Percentiles rank a stretch among this genome's conserved stretches.
These are phyloP conservation scores for Verticillium nonalfalfae DNA, from an alignment of 2,329 filamentous ascomycete genomes.

Conservation along the genomic window DNA sequence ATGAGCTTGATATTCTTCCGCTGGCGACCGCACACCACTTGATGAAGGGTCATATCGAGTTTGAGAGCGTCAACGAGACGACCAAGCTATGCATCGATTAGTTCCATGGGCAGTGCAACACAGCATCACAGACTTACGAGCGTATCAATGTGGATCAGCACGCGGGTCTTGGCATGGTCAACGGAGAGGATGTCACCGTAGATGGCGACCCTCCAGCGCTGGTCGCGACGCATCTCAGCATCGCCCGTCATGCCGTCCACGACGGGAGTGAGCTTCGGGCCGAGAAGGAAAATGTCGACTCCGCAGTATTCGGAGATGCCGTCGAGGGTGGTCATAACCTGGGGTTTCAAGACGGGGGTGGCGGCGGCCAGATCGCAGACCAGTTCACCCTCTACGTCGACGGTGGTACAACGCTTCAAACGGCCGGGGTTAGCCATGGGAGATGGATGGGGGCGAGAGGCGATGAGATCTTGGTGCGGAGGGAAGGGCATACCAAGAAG, in stretches of 20 bases:
- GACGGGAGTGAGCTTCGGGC: constrained; percentile 78
- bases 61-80: constrained; percentile 73
- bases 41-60: constrained; percentile 82
- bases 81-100: constrained; percentile 47
- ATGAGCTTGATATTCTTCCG: constrained; percentile 98
- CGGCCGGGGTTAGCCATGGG: not conserved
- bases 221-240: constrained; percentile 77
- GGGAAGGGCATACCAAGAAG: constrained; percentile 65
- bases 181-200: constrained; percentile 93
- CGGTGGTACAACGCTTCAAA: constrained; percentile 75
- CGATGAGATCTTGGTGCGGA: not conserved
- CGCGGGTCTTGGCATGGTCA: constrained; percentile 93
- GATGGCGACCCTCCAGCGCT: constrained; percentile 86
- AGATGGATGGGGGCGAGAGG: constrained; percentile 5
- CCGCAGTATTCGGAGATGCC: constrained; percentile 82
- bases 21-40: constrained; percentile 85
- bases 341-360: constrained; percentile 55
- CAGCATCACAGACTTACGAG: constrained; percentile 47
- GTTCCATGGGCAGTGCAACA: not conserved
- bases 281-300: constrained; percentile 92
- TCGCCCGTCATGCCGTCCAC: constrained; percentile 70
- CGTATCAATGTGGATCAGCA: constrained; percentile 95
- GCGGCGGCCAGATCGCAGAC: constrained; percentile 68
- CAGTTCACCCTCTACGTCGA: constrained; percentile 88
- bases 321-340: constrained; percentile 79